These are phyloP conservation scores for Plasmodium berghei DNA, from an alignment of 169 alveolate species.

Conservation along the genomic window DNA sequence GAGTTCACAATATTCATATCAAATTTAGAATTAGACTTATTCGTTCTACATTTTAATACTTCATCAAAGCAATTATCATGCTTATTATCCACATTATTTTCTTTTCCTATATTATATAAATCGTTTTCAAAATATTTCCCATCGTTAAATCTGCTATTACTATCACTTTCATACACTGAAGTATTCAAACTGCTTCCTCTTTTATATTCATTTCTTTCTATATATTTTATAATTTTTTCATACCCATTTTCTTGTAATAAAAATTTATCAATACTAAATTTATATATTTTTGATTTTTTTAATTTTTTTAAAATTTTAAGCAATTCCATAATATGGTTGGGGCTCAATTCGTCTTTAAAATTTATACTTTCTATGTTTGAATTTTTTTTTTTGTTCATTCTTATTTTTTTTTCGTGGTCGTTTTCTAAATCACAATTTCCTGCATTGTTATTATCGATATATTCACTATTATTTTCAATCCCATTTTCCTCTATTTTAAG, in stretches of 20 bases:
- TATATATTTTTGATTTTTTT: neutral
- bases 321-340: constrained; percentile 22
- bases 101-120: neutral
- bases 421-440: neutral
- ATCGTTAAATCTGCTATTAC: neutral
- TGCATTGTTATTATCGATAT: neutral
- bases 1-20: neutral
- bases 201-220: neutral
- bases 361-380: neutral
- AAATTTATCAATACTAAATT: constrained; percentile 6
- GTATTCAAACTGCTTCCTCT: neutral
- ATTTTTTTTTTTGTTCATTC: neutral
- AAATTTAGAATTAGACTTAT: neutral
- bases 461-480: neutral
- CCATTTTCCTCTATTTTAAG: neutral
- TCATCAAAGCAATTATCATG: no score
- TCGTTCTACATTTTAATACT: no score
- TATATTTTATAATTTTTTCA: constrained; percentile 7
- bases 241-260: constrained; percentile 3
- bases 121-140: neutral
- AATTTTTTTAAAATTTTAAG: constrained; percentile 26
- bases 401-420: neutral
- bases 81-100: neutral
- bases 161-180: neutral
- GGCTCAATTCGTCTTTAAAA: constrained; percentile 22